Evolutionary conservation across 495 filamentous ascomycete species (phyloP).

Genomic region (Friedmanniomyces simplex): DNA sequence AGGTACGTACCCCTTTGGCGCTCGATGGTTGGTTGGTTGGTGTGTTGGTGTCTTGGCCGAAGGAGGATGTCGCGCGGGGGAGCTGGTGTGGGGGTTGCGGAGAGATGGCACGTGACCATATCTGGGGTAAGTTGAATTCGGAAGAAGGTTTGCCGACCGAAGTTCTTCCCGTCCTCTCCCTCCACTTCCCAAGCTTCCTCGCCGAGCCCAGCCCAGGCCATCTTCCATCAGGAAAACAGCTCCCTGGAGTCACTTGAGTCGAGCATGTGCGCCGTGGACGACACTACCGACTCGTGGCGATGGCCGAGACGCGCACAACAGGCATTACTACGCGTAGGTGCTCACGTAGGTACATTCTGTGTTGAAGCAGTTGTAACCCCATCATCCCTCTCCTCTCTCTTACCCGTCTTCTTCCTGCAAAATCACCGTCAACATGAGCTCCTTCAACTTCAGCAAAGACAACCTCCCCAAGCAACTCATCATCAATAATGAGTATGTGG

Average conservation of each 20-base stretch:
- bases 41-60: too few species aligned
- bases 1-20: background rate
- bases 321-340: background rate
- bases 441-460: conserved; percentile 15
- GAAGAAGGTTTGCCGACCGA: too few species aligned
- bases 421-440: conserved; percentile 13
- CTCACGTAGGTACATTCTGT: background rate
- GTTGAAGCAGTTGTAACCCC: background rate
- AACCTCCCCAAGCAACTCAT: conserved; percentile 29
- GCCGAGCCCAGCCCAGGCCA: background rate
- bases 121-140: too few species aligned
- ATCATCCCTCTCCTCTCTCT: conserved; percentile 3
- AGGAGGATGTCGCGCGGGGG: too few species aligned
- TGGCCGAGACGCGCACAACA: background rate
- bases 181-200: background rate
- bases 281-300: background rate
- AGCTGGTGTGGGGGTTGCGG: too few species aligned
- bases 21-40: background rate
- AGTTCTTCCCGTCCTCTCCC: background rate
- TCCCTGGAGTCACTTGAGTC: background rate
- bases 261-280: background rate
- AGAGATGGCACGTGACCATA: too few species aligned
- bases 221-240: conserved; percentile 2
- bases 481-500: conserved; percentile 40
- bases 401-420: conserved; percentile 15